A percentile compares a stretch with the other conserved stretches of the same genome.
Conservation (phyloP, 441 rosid species). For the Mallotus japonicus region DNA sequence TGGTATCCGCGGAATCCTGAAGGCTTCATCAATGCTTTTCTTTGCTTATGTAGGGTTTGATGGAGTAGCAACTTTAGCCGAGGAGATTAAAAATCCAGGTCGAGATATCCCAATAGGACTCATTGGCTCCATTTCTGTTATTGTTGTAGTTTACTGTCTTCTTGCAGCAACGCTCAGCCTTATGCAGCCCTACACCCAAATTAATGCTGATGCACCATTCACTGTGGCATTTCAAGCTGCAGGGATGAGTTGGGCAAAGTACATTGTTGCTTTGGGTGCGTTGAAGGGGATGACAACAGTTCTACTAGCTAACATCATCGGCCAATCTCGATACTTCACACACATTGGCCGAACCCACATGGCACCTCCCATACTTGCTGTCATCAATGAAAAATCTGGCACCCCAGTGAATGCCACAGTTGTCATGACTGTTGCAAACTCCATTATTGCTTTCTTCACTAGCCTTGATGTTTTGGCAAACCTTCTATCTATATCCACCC, state of each 20-base stretch:
- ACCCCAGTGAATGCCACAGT: conserved; percentile 67
- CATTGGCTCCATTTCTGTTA: conserved; percentile 64
- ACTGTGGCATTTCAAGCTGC: conserved; percentile 58
- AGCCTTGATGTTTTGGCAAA: conserved; percentile 62
- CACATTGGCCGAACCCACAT: conserved; percentile 77
- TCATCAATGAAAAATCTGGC: conserved; percentile 51
- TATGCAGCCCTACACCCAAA: conserved; percentile 56
- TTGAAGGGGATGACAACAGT: conserved; percentile 80
- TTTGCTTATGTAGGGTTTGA: conserved; percentile 81
- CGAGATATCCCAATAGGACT: conserved; percentile 77
- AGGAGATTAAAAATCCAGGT: conserved; percentile 68
- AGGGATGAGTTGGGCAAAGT: conserved; percentile 76
- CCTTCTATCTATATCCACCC: conserved; percentile 66
- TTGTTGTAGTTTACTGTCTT: conserved; percentile 42
- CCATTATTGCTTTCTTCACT: conserved; percentile 62
- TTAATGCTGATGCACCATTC: conserved; percentile 65
- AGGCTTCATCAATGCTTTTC: conserved; percentile 63
- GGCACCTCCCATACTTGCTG: conserved; percentile 69
- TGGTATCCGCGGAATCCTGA: conserved; percentile 57
- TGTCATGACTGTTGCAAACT: conserved; percentile 51
- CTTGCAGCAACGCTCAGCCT: conserved; percentile 50
- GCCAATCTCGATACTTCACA: conserved; percentile 74
- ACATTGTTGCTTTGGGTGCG: conserved; percentile 68
- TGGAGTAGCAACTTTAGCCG: conserved; percentile 66
- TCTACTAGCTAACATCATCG: conserved; percentile 49